Base-by-base conservation (phyloP, 1,139 yeast species). In the Pneumocystis carinii region DNA sequence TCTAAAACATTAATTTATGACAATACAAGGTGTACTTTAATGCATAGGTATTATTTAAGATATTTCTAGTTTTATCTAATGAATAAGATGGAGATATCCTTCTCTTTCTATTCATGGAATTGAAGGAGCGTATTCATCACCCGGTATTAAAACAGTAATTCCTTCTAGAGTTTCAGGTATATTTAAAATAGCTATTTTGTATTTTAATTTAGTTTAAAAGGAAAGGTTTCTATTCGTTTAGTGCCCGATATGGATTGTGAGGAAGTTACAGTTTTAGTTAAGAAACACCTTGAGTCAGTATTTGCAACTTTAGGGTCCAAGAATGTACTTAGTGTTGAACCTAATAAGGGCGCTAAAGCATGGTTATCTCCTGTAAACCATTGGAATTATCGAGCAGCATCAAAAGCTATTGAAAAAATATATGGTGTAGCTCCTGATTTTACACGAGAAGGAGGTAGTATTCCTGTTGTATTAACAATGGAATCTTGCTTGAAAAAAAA, bases 71-170 rank as follows among this genome's bases (percentile, higher is more conserved):
- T 6, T 48, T 48, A 48, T 48, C 27, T 48, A 48, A 48, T 24
- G 15, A 48, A 14, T 48, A 48, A 48, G 55, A 48, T 57, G 59
- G 59, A 48, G 39, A 32, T 89, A 80, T 77, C 97, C 99, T 66
- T 90, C 98, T 24, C 80, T 92, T 72, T 90, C 97, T 5, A 76
- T 92, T 68, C 99, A 92, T 76, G 99, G 99, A 70, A 82, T 92
- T 66, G 98, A 92, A 77, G 59, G 59, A 1, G 99, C 98, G 8
- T 92, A 92, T 75, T 85, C 86, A 63, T 92, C 88, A 59, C 81
- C 88, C 60, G 99, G 99, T 68, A 98, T 97, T 67, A 92, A 92
- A 79, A 92, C 99, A 42, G 99, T 92, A 64, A 94, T 92, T 69
- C 99, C 99, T 59, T 88, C 97, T 63, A 86, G 86, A 75, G 97